A percentile compares a stretch with the other conserved stretches of the same genome.
These are phyloP conservation scores for Mycena citricolor DNA, from an alignment of 1,284 basidiomycete species.

Conservation along the genomic window DNA sequence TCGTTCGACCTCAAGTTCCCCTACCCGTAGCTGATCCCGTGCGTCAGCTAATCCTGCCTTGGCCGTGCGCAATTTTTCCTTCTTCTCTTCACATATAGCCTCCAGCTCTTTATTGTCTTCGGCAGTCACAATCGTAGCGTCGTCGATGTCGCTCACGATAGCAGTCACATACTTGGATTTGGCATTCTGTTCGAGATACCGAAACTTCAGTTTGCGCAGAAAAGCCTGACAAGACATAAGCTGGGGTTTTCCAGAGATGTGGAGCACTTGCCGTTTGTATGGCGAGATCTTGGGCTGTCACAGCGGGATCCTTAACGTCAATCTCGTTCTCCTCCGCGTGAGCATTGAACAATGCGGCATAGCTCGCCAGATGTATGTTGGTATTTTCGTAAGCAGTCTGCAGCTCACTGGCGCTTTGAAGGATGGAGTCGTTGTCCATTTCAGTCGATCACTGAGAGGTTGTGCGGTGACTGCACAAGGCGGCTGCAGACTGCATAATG, in stretches of 20 bases:
- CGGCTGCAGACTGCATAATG: too few relatives aligned
- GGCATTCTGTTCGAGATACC: constrained; percentile 83
- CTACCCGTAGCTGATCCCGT: constrained; percentile 56
- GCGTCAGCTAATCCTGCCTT: constrained; percentile 64
- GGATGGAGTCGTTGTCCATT: constrained; percentile 13
- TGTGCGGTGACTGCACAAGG: constrained; percentile 1
- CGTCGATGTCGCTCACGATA: constrained; percentile 80
- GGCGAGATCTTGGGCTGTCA: constrained; percentile 46
- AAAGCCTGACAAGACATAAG: constrained; percentile 50
- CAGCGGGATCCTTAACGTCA: constrained; percentile 43
- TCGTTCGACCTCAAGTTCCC: constrained; percentile 66
- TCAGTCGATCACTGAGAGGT: background rate
- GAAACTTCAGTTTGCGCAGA: constrained; percentile 82
- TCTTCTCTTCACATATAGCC: constrained; percentile 65
- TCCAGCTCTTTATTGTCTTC: constrained; percentile 72
- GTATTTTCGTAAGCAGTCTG: constrained; percentile 32
- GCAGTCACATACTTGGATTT: constrained; percentile 83
- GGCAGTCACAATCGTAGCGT: constrained; percentile 71
- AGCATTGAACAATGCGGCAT: constrained; percentile 37
- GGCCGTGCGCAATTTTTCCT: constrained; percentile 59
- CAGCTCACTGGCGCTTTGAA: constrained; percentile 21
- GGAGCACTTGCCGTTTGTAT: constrained; percentile 43
- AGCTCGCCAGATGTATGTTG: constrained; percentile 37
- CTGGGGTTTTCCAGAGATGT: background rate
- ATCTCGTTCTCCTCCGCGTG: constrained; percentile 36